phyloP scores from a whole-genome alignment of 2,329 filamentous ascomycete species.

The Fusarium sp. region DNA sequence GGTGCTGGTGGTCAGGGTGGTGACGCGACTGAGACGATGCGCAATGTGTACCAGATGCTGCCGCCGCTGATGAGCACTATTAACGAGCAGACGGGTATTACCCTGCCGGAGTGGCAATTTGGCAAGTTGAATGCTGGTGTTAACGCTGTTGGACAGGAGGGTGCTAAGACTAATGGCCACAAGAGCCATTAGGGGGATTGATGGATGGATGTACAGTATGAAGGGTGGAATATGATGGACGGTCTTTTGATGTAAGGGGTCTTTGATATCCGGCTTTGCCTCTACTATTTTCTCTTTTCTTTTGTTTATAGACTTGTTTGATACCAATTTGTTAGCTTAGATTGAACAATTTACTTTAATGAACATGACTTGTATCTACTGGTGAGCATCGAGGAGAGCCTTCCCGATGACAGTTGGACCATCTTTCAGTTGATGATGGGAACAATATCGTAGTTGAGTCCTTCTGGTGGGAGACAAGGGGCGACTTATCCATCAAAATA shows the following conservation, averaged over 20 bases:
- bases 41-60: constrained; percentile 84
- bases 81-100: constrained; percentile 87
- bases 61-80: constrained; percentile 86
- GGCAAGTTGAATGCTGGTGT: constrained; percentile 53
- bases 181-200: constrained; percentile 1
- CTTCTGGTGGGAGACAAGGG: background rate
- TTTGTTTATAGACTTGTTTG: constrained; percentile 21
- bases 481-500: background rate
- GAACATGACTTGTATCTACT: background rate
- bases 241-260: background rate
- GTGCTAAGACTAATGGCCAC: constrained; percentile 34
- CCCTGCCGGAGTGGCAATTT: constrained; percentile 79
- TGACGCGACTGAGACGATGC: constrained; percentile 67
- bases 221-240: background rate
- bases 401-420: fast-evolving
- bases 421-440: fast-evolving
- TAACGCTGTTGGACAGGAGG: constrained; percentile 43
- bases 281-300: background rate
- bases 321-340: constrained; percentile 23
- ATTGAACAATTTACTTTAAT: background rate
- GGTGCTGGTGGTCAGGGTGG: constrained; percentile 48
- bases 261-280: constrained; percentile 8
- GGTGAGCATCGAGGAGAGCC: fast-evolving
- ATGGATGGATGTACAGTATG: background rate
- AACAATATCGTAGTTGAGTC: background rate